A percentile compares a stretch with the other conserved stretches of the same genome.
Conservation (phyloP, 495 filamentous ascomycete species). For the Annulohypoxylon moriforme region DNA sequence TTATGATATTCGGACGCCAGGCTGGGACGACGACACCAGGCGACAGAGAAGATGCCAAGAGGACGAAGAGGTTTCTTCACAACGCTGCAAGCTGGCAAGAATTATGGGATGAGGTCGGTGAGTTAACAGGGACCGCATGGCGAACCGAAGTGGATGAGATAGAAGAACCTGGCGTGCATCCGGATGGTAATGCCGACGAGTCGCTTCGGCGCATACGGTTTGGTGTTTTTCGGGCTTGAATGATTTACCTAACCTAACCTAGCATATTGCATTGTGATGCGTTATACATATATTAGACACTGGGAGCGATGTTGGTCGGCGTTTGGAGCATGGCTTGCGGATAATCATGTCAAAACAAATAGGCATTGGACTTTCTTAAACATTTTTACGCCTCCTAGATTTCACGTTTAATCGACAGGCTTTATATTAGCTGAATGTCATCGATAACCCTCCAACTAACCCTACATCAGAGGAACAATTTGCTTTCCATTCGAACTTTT, state of each 20-base stretch:
- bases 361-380: neutral
- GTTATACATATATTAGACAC: slow-evolving; percentile 7
- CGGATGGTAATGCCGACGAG: slow-evolving; percentile 24
- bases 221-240: slow-evolving; percentile 39
- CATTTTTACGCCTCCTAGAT: neutral
- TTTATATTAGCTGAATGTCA: too few relatives aligned
- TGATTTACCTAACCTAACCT: neutral
- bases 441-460: neutral
- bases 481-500: too few relatives aligned
- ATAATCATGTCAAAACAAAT: neutral
- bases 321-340: neutral
- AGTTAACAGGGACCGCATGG: slow-evolving; percentile 56
- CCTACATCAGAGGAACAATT: too few relatives aligned
- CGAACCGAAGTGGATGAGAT: slow-evolving; percentile 51
- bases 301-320: neutral
- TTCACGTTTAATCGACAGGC: too few relatives aligned
- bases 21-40: slow-evolving; percentile 49
- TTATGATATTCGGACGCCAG: slow-evolving; percentile 59
- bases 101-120: slow-evolving; percentile 60
- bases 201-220: slow-evolving; percentile 36
- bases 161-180: slow-evolving; percentile 29
- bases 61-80: slow-evolving; percentile 54
- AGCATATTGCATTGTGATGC: neutral
- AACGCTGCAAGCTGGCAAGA: slow-evolving; percentile 55
- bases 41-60: slow-evolving; percentile 40